phyloP scores from a whole-genome alignment of 1,284 basidiomycete species.

The Cutaneotrichosporon cavernicola region DNA sequence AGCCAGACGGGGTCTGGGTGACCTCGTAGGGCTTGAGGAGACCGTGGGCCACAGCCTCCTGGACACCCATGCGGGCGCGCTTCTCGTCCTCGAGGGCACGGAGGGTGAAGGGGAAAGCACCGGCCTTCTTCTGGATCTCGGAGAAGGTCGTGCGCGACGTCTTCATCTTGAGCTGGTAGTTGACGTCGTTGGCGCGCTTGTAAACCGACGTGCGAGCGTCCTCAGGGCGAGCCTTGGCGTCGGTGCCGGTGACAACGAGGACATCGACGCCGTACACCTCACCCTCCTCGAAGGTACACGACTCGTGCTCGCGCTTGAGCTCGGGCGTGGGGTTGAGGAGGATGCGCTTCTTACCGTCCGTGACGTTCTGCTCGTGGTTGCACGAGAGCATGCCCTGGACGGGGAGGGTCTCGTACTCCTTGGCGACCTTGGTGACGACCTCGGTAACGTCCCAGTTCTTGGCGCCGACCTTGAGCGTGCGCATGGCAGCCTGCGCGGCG shows the following conservation, averaged over 20 bases:
- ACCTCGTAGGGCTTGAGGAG: slow-evolving; percentile 53
- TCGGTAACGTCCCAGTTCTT: slow-evolving; percentile 96
- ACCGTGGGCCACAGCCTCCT: slow-evolving; percentile 90
- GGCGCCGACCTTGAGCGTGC: slow-evolving; percentile 80
- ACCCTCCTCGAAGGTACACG: slow-evolving; percentile 80
- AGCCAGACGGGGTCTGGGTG: slow-evolving; percentile 70
- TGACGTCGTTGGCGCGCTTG: slow-evolving; percentile 81
- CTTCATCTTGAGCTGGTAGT: slow-evolving; percentile 97
- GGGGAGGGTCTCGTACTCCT: slow-evolving; percentile 77
- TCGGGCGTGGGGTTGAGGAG: slow-evolving; percentile 82
- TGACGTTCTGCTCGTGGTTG: slow-evolving; percentile 81
- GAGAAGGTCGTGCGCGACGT: slow-evolving; percentile 91
- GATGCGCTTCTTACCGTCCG: slow-evolving; percentile 95
- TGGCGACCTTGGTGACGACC: slow-evolving; percentile 70
- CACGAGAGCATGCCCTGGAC: slow-evolving; percentile 71
- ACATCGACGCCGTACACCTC: slow-evolving; percentile 97
- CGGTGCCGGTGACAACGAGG: slow-evolving; percentile 79
- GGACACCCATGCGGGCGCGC: slow-evolving; percentile 87
- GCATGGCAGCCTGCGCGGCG: slow-evolving; percentile 87
- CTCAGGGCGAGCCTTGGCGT: slow-evolving; percentile 85
- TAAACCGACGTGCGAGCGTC: slow-evolving; percentile 89
- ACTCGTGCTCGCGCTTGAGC: slow-evolving; percentile 81
- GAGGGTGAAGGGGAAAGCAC: slow-evolving; percentile 96
- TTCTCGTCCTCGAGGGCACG: slow-evolving; percentile 93
- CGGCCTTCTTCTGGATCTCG: slow-evolving; percentile 96